Base-by-base conservation (phyloP, 108 stramenopile species). In the Nitzschia sp. region DNA sequence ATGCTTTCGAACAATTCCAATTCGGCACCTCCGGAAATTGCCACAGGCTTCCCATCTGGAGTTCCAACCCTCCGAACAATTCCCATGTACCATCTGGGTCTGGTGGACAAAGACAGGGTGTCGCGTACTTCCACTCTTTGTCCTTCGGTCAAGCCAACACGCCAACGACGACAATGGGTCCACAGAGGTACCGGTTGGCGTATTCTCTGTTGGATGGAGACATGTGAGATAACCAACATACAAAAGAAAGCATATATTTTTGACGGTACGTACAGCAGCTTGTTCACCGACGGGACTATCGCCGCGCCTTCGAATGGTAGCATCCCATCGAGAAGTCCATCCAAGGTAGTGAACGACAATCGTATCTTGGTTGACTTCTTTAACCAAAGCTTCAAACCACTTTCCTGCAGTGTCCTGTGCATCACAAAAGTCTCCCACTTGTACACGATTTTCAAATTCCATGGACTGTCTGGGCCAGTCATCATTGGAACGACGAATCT, bases 381-480 rank as follows among this genome's bases (percentile, higher is more conserved):
- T 54, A 15, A 91, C 82, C 51, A 88, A 61, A 0, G 86, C 80
- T 67, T 91, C 90, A 61, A 87, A 91, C 90, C 90, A 91, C 62
- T 86, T 86, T 10, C 87, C 72, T 3, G 87, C 70, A 37, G 73
- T 65, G 50, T 91, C 90, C 70, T 91, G 90, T 17, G 87, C 90
- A 78, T 91, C 90, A 0, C 86, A 81, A 80, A 82, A 88, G 60
- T 91, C 90, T 56, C 90, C 90, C 25, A 83, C 83, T 75, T 80
- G 66, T 34, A 81, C 50, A 71, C 90, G 87, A 73, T 91, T 81
- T 55, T 70, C 72, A 24, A 91, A 66, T 52, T 86, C 83, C 26
- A 87, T 59, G 8, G 76, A 44, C 51, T 80, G 76, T 46, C 87
- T 76, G 10, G 67, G 63, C 90, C 90, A 91, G 12, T 37, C 24